phyloP scores from a whole-genome alignment of 2,329 filamentous ascomycete species.

The Ophiostoma sp. region DNA sequence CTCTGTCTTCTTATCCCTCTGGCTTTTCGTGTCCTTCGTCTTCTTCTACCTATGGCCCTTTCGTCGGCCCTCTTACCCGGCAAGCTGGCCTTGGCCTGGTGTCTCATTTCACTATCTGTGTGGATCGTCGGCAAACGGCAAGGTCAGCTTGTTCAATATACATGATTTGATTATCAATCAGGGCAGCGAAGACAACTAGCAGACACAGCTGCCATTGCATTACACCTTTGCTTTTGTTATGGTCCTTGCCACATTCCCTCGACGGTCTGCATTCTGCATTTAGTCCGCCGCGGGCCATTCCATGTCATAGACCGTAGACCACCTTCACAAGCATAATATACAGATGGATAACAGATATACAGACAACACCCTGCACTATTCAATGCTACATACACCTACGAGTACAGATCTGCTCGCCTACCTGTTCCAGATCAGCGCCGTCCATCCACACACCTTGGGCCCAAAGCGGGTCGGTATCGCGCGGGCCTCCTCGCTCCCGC shows the following conservation, averaged over 20 bases:
- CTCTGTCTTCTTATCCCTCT: not conserved
- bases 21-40: not conserved
- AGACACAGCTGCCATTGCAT: no score
- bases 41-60: not conserved
- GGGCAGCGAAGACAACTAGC: no score
- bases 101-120: conserved; percentile 3
- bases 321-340: not conserved
- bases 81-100: not conserved
- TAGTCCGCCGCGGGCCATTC: no score
- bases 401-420: not conserved
- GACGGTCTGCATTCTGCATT: no score
- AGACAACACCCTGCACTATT: not conserved
- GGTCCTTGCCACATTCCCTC: no score
- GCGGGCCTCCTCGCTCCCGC: conserved; percentile 4
- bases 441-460: conserved; percentile 5
- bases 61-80: not conserved
- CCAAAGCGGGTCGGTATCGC: conserved; percentile 1
- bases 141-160: not conserved
- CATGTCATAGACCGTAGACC: no score
- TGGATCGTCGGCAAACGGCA: conserved; percentile 6
- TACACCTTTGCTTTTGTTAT: no score
- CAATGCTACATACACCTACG: not conserved
- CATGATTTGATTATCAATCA: no score
- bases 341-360: not conserved
- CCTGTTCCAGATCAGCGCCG: conserved; percentile 4